phyloP scores from a whole-genome alignment of 73 alveolate species.

The Paramecium sonneborni region DNA sequence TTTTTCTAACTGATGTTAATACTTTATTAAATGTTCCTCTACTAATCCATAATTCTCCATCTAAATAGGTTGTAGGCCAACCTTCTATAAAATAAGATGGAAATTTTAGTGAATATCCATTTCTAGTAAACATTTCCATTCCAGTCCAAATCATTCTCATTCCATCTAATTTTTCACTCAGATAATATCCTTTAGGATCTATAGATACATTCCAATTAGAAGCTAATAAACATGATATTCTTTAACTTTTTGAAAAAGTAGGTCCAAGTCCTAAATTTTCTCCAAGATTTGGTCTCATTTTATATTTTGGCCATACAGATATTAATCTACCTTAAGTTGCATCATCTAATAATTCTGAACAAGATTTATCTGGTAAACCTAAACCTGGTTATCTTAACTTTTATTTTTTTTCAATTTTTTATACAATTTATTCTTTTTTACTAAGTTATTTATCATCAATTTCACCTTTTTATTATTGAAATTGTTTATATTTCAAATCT shows the following conservation, averaged over 20 bases:
- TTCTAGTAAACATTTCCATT: conserved; percentile 61
- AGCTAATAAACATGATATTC: conserved; percentile 22
- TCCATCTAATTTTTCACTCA: conserved; percentile 75
- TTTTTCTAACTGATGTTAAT: conserved; percentile 40
- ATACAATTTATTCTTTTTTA: background rate
- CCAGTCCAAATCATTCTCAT: conserved; percentile 74
- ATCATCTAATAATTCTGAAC: background rate
- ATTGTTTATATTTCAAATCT: background rate
- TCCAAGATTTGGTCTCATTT: background rate
- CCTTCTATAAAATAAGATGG: conserved; percentile 60
- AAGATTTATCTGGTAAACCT: background rate
- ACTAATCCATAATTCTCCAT: conserved; percentile 51
- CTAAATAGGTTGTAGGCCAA: conserved; percentile 55
- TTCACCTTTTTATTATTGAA: background rate
- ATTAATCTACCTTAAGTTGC: conserved; percentile 3
- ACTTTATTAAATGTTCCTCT: conserved; percentile 17
- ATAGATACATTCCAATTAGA: background rate
- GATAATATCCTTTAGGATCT: conserved; percentile 65
- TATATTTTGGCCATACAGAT: conserved; percentile 21
- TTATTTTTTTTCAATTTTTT: background rate
- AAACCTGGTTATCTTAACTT: background rate
- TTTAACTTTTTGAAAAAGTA: background rate
- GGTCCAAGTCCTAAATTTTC: conserved; percentile 55
- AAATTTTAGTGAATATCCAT: background rate
- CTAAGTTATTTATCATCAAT: background rate